Evolutionary conservation across 129 eudicot species (phyloP), one percentile per base, ranked within the genome.

Genomic region (Lactuca saligna): DNA sequence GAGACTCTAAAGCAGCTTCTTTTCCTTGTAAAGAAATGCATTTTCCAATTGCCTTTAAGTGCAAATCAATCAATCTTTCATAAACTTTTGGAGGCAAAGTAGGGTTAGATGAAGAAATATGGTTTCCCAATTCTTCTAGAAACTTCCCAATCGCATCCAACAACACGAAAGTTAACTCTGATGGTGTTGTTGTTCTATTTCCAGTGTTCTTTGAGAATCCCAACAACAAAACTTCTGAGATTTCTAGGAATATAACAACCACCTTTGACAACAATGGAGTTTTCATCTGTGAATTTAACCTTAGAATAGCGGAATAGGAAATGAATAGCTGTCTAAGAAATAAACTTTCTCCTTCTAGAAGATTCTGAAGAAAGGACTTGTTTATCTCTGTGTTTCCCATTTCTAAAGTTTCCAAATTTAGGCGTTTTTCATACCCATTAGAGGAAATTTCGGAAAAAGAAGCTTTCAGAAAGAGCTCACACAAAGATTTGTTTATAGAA

Each of bases 1-100:
- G 95, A 50, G 95, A 93, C 67, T 90, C 95, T 61, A 89, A 61
- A 70, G 76, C 76, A 46, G 95, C 97, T 75, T 70, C 64, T 73
- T 89, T 93, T 41, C 88, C 88, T 73, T 89, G 97, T 67, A 93
- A 83, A 10, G 85, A 80, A 42, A 89, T 93, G 83, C 99, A 93
- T 77, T 84, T 89, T 66, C 99, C 99, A 15, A 93, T 78, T 33
- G 88, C 92, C 72, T 64, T 80, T 62, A 87, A 70, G 75, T 93
- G 95, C 59, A 93, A 80, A 69, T 79, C 80, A 55, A 89, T 79
- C 31, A 89, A 76, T 78, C 76, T 76, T 64, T 46, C 74, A 67
- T 79, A 89, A 49, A 85, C 44, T 17, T 81, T 34, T 68, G 73
- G 17, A 42, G 99, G 74, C 58, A 74, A 70, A 16, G 61, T 65